Evolutionary conservation across 441 rosid species (phyloP).

Genomic region (Adansonia grandidieri): DNA sequence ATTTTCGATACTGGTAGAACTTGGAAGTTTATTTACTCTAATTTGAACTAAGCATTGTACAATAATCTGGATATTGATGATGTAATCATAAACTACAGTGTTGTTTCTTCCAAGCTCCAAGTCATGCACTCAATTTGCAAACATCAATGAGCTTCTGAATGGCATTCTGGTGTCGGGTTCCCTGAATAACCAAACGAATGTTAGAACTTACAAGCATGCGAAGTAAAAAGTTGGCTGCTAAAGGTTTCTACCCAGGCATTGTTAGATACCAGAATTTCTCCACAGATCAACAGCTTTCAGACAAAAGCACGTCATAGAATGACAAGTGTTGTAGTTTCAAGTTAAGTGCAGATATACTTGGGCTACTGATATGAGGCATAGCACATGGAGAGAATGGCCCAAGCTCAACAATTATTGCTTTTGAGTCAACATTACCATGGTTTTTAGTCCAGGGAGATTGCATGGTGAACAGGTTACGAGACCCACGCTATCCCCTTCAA

Average conservation of each 20-base stretch:
- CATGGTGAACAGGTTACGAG: background rate
- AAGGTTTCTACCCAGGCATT: background rate
- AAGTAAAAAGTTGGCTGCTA: background rate
- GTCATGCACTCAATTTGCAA: slow-evolving; percentile 66
- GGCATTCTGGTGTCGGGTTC: slow-evolving; percentile 76
- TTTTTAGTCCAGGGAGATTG: background rate
- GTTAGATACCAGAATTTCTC: background rate
- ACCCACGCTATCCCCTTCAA: background rate
- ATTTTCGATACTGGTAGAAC: background rate
- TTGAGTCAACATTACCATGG: background rate
- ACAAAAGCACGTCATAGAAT: background rate
- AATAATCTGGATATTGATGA: background rate
- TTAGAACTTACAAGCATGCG: background rate
- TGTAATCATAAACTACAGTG: background rate
- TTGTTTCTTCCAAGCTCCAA: background rate
- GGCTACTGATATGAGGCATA: background rate
- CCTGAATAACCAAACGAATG: slow-evolving; percentile 36
- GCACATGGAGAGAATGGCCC: background rate
- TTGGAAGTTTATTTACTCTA: too few species aligned
- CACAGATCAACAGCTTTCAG: background rate
- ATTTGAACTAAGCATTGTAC: background rate
- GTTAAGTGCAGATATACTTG: background rate
- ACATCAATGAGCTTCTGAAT: slow-evolving; percentile 71
- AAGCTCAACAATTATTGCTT: background rate
- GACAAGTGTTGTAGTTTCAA: background rate